phyloP scores from a whole-genome alignment of 129 eudicot species.

The carrot (Daucus carota) region DH1_v3.0 NC_030387.2:39526501-39527000 shows the following conservation, averaged over 20 bases:
- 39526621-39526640: too few species aligned
- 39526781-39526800: background rate
- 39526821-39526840: slow-evolving; percentile 24
- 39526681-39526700: background rate
- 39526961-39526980: slow-evolving; percentile 56
- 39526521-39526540: too few species aligned
- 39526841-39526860: background rate
- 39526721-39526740: background rate
- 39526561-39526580: too few species aligned
- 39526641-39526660: too few species aligned
- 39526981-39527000: slow-evolving; percentile 44
- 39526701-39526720: background rate
- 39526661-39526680: background rate
- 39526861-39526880: slow-evolving; percentile 63
- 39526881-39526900: slow-evolving; percentile 52
- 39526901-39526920: slow-evolving; percentile 71
- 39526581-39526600: too few species aligned
- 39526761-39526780: background rate
- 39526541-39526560: too few species aligned
- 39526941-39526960: slow-evolving; percentile 33
- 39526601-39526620: too few species aligned
- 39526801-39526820: background rate
- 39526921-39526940: slow-evolving; percentile 39
- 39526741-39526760: background rate
- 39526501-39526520: too few species aligned